phyloP scores from a whole-genome alignment of 2,329 filamentous ascomycete species.

The Cladophialophora exuberans region DNA sequence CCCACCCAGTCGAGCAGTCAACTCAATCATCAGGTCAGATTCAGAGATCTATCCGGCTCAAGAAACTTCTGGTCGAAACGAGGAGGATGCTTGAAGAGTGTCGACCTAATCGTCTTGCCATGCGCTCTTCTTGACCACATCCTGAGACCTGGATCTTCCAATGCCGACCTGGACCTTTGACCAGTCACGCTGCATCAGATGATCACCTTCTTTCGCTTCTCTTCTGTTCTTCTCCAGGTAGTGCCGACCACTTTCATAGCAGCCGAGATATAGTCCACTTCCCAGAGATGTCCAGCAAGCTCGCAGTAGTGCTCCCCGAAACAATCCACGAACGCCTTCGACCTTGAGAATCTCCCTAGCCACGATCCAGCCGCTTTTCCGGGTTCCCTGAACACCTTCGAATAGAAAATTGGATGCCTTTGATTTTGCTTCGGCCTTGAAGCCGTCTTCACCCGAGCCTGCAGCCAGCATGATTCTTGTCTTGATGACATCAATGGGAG shows the following conservation, averaged over 20 bases:
- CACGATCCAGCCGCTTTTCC: slow-evolving; percentile 59
- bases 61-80: background rate
- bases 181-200: slow-evolving; percentile 31
- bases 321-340: slow-evolving; percentile 73
- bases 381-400: slow-evolving; percentile 33
- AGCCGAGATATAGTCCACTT: slow-evolving; percentile 80
- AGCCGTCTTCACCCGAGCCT: slow-evolving; percentile 39
- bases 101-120: slow-evolving; percentile 34
- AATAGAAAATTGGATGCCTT: slow-evolving; percentile 25
- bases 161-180: slow-evolving; percentile 34
- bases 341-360: slow-evolving; percentile 67
- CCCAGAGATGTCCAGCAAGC: slow-evolving; percentile 81
- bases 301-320: slow-evolving; percentile 71
- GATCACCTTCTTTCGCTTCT: slow-evolving; percentile 30
- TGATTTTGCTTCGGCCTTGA: slow-evolving; percentile 14
- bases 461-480: slow-evolving; percentile 83
- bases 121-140: slow-evolving; percentile 33
- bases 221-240: slow-evolving; percentile 51
- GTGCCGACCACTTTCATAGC: slow-evolving; percentile 78
- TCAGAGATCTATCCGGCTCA: background rate
- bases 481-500: slow-evolving; percentile 87
- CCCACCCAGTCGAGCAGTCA: background rate
- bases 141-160: slow-evolving; percentile 33
- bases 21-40: background rate
- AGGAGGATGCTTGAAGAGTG: background rate